phyloP scores from a whole-genome alignment of 2,329 filamentous ascomycete genomes.

The Botrytis aclada region DNA sequence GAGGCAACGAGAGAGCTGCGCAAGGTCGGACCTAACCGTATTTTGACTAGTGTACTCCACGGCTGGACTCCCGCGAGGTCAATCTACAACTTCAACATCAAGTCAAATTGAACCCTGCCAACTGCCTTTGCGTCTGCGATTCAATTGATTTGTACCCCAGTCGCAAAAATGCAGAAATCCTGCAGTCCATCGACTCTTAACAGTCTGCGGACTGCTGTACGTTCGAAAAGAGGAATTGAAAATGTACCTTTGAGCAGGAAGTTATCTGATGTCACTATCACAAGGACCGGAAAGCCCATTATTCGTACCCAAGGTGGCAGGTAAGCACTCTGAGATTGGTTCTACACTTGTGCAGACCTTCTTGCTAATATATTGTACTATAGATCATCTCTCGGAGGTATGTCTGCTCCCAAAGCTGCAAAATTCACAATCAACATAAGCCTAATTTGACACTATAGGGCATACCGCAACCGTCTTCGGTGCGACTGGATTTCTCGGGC shows the following conservation, averaged over 20 bases:
- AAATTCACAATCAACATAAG: conserved; percentile 17
- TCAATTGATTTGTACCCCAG: conserved; percentile 30
- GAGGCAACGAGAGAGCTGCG: conserved; percentile 21
- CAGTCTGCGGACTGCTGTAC: conserved; percentile 55
- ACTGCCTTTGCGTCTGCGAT: conserved; percentile 17
- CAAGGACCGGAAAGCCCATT: conserved; percentile 93
- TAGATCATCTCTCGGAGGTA: conserved; percentile 86
- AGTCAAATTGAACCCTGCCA: conserved; percentile 22
- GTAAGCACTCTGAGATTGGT: conserved; percentile 49
- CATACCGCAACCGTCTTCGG: conserved; percentile 98
- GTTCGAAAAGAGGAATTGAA: conserved; percentile 44
- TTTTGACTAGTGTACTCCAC: conserved; percentile 10
- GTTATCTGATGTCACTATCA: conserved; percentile 84
- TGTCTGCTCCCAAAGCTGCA: conserved; percentile 22
- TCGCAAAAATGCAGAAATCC: conserved; percentile 41
- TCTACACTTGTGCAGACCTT: conserved; percentile 20
- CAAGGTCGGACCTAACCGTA: conserved; percentile 17
- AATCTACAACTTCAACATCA: conserved; percentile 21
- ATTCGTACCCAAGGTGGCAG: conserved; percentile 85
- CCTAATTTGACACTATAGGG: conserved; percentile 50
- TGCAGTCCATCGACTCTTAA: conserved; percentile 48
- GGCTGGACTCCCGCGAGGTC: conserved; percentile 19
- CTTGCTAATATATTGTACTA: conserved; percentile 34
- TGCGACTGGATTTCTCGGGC: conserved; percentile 89
- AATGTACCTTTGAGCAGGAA: conserved; percentile 49